phyloP scores from a whole-genome alignment of 139 green algal species.

The Microglena sp. region DNA sequence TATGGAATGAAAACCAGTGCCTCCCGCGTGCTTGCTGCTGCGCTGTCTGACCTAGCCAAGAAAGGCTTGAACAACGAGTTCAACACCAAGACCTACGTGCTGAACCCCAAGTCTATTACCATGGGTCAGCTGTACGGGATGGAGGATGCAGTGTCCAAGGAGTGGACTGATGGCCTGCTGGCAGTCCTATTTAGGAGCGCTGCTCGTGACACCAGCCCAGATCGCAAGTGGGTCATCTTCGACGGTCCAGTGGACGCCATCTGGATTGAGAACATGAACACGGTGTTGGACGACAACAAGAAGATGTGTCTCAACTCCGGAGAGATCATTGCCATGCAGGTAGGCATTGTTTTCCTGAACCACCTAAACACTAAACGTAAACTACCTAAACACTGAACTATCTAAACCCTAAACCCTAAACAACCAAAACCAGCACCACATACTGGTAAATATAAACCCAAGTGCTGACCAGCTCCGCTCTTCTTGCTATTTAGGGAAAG shows the following conservation, averaged over 20 bases:
- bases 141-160: constrained; percentile 55
- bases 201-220: constrained; percentile 30
- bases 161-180: constrained; percentile 74
- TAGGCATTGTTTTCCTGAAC: not conserved
- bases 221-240: constrained; percentile 63
- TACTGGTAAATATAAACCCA: too few species aligned
- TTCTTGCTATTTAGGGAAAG: too few species aligned
- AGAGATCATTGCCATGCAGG: constrained; percentile 76
- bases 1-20: constrained; percentile 61
- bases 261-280: constrained; percentile 82
- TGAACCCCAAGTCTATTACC: constrained; percentile 70
- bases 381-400: too few species aligned
- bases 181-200: constrained; percentile 57
- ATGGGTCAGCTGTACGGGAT: constrained; percentile 73
- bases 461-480: too few species aligned
- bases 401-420: too few species aligned
- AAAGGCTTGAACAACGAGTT: constrained; percentile 30
- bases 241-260: constrained; percentile 76
- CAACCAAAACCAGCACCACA: too few species aligned
- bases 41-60: constrained; percentile 42
- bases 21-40: constrained; percentile 31
- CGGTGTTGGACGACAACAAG: constrained; percentile 80
- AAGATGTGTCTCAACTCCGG: constrained; percentile 72
- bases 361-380: constrained; percentile 11
- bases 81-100: constrained; percentile 31